Base-by-base conservation (phyloP, 768 basidiomycete species). In the Lentinula boryana region DNA sequence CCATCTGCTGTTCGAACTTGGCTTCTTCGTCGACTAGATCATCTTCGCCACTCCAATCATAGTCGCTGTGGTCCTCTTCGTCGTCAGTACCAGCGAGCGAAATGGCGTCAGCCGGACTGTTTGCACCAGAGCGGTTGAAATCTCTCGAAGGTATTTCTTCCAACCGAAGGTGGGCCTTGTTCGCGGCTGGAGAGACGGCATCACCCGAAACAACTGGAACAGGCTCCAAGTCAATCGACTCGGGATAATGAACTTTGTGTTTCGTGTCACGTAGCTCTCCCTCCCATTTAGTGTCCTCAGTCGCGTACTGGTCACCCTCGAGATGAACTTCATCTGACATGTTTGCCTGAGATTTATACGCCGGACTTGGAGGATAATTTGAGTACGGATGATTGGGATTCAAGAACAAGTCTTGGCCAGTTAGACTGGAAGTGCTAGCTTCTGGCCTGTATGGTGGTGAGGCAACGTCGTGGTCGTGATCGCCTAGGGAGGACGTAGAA, bases 21-120 rank as follows among this genome's bases (percentile, higher is more conserved):
- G 83, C 82, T 63, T 87, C 86, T 67, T 88, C 79, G 62, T 91
- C 85, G 0, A 79, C 82, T 16, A 93, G 75, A 67, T 92, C 88
- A 58, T 89, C 89, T 63, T 92, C 91, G 16, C 77, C 86, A 41
- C 85, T 86, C 89, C 89, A 91, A 68, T 92, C 86, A 61, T 85
- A 89, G n/a, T 83, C 78, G 1, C 80, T 72, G 0, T 71, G 76
- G 0, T 81, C 79, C 10, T 81, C 81, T 21, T 87, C 85, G 9
- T 86, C 87, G 54, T 88, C 86, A 3, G 81, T 82, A 43, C 72
- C 78, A 32, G 74, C 78, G 15, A 81, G 69, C 2, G 85, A 85
- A 16, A 84, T 64, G 27, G 69, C 63, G 69, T 61, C 15, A 63
- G 46, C 46, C 74, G 50, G 48, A 74, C 15, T 59, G 62, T 31